Evolutionary conservation across 2,329 filamentous ascomycete species (phyloP).

Genomic region (Paecilomyces fulvus): DNA sequence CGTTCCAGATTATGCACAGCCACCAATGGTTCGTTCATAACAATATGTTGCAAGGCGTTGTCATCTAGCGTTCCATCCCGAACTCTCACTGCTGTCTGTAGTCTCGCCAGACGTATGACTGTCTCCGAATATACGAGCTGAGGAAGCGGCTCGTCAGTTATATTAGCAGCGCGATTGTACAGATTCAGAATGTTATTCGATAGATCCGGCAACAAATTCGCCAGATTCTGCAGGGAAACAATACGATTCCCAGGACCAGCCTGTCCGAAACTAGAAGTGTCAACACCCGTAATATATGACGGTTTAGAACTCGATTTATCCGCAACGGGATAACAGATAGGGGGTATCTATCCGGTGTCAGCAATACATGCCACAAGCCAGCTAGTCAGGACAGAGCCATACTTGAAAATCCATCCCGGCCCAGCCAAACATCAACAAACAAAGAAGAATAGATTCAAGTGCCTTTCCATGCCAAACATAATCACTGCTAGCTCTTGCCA

Average conservation of each 20-base stretch:
- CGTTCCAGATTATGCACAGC: conserved; percentile 24
- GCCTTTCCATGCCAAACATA: conserved; percentile 98
- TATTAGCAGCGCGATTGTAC: conserved; percentile 46
- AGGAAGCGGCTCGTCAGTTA: conserved; percentile 45
- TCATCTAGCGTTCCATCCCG: conserved; percentile 44
- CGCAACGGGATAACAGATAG: conserved; percentile 43
- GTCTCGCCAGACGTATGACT: conserved; percentile 45
- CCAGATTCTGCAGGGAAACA: conserved; percentile 41
- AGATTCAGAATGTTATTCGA: conserved; percentile 49
- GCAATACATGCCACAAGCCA: background rate
- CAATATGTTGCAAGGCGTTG: conserved; percentile 50
- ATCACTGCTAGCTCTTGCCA: conserved; percentile 72
- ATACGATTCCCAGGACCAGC: conserved; percentile 40
- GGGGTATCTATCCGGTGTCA: conserved; percentile 39
- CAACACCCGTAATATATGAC: conserved; percentile 25
- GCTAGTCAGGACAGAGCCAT: conserved; percentile 3
- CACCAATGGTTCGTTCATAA: conserved; percentile 41
- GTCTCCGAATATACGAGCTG: conserved; percentile 49
- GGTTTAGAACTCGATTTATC: conserved; percentile 41
- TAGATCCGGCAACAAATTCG: conserved; percentile 47
- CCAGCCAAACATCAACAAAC: conserved; percentile 77
- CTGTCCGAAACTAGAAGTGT: conserved; percentile 31
- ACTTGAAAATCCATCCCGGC: conserved; percentile 66
- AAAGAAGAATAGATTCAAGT: conserved; percentile 76
- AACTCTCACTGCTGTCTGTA: conserved; percentile 44